Base-by-base conservation (phyloP, 2,329 filamentous ascomycete genomes). In the Blastomyces percursus region DNA sequence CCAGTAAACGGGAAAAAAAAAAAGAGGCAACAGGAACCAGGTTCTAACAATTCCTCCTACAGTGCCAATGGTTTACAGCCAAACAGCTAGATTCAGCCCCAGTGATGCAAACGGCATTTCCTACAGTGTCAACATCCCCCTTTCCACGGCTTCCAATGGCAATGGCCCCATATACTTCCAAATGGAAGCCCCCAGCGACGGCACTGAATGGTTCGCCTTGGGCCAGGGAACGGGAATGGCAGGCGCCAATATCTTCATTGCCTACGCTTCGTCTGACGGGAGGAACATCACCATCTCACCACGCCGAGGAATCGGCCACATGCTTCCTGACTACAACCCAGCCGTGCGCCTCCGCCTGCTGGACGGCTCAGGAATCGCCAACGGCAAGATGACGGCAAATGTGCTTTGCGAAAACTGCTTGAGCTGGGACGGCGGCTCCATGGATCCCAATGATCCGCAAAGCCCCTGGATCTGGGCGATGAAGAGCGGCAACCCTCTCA, bases 261-360 rank as follows among this genome's bases (percentile, higher is more conserved):
- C 84, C 6, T 86, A 86, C 67, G 77, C 80, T n/a, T 77, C 79
- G 32, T 73, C 77, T 48, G 72, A 72, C 50, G 72, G 72, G 46
- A 77, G 72, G 52, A 85, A 84, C 65, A 80, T 86, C 16, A 86
- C 84, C 0, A 66, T 86, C 9, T 85, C 83, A 2, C 80, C 82
- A 11, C 74, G 83, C 50, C 66, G 75, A 7, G 78, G 78, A 9
- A 73, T 67, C 14, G 81, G 80, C 7, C 69, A 82, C 40, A 64
- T 61, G 3, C 66, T 74, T 65, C 83, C 83, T 1, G 64, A 69
- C 19, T 70, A 76, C 61, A 77, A 80, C 64, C 71, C 71, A 2
- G 67, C 71, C 32, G 74, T 80, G 1, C 66, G 80, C 61, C 73
- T 82, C 21, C 77, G 76, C 14, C 67, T 85, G 2, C 74, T 85